These are phyloP conservation scores for Jasminum sambac DNA, from an alignment of 257 asterid species.

Conservation along the genomic window DNA sequence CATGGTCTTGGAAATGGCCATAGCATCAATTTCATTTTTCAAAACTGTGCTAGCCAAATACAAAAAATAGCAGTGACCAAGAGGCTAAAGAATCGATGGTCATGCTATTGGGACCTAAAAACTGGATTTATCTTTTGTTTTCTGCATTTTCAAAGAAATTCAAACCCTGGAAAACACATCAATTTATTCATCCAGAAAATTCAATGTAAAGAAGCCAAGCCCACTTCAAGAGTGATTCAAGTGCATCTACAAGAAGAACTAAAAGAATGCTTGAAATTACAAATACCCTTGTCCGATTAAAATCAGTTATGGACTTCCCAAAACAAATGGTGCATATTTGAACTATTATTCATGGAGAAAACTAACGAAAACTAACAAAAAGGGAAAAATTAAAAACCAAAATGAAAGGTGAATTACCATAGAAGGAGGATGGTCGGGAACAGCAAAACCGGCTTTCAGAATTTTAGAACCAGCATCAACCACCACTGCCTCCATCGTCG, in stretches of 20 bases:
- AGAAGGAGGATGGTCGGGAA: constrained; percentile 97
- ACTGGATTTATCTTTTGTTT: neutral
- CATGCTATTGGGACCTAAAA: neutral
- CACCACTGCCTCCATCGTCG: constrained; percentile 86
- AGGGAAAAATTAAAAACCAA: no score
- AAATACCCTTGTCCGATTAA: neutral
- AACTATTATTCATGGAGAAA: neutral
- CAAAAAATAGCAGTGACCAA: neutral
- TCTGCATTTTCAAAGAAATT: neutral
- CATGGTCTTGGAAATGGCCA: neutral
- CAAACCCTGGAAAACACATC: neutral
- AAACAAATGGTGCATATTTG: neutral
- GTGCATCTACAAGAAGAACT: constrained; percentile 14
- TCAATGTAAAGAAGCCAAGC: neutral
- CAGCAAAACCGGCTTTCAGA: constrained; percentile 89
- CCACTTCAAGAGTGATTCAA: neutral
- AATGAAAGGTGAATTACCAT: constrained; percentile 42
- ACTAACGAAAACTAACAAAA: neutral
- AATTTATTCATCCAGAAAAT: neutral
- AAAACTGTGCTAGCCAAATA: neutral
- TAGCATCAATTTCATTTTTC: neutral
- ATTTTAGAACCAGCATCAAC: constrained; percentile 82
- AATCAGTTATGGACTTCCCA: neutral
- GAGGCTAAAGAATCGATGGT: neutral
- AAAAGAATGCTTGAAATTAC: neutral